Percentiles rank a stretch among this genome's conserved stretches.
Conservation (phyloP, 805 yeast genomes). For the Candida insectorum region DNA sequence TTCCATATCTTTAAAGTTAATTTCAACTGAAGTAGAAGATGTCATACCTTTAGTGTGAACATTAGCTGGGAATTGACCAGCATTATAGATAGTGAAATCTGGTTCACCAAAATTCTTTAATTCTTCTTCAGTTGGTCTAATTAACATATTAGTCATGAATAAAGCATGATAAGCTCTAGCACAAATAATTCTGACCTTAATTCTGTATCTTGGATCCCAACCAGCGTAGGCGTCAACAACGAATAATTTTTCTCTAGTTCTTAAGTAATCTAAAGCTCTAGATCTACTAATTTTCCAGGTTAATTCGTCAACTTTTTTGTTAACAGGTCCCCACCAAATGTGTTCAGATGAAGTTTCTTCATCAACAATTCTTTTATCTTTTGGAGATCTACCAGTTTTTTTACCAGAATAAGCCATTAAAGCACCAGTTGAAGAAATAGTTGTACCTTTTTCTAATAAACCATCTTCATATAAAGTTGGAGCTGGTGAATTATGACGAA, state of each 20-base stretch:
- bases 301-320: slow-evolving; percentile 87
- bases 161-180: slow-evolving; percentile 98
- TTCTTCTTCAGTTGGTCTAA: slow-evolving; percentile 90
- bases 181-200: slow-evolving; percentile 92
- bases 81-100: slow-evolving; percentile 96
- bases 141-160: slow-evolving; percentile 97
- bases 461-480: slow-evolving; percentile 96
- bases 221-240: slow-evolving; percentile 98
- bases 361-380: slow-evolving; percentile 96
- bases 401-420: slow-evolving; percentile 92
- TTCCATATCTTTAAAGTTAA: slow-evolving; percentile 96
- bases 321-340: slow-evolving; percentile 99
- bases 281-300: slow-evolving; percentile 95
- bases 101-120: slow-evolving; percentile 91
- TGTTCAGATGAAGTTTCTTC: slow-evolving; percentile 80
- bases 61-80: slow-evolving; percentile 98
- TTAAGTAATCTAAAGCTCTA: slow-evolving; percentile 93
- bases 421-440: slow-evolving; percentile 90
- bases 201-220: slow-evolving; percentile 97
- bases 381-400: slow-evolving; percentile 97
- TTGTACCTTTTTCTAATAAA: slow-evolving; percentile 82
- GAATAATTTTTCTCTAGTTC: slow-evolving; percentile 91
- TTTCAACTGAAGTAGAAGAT: slow-evolving; percentile 91
- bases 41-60: slow-evolving; percentile 97
- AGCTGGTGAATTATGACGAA: slow-evolving; percentile 89